Evolutionary conservation across 2,329 filamentous ascomycete genomes (phyloP).

Genomic region (Trichoderma sp.): DNA sequence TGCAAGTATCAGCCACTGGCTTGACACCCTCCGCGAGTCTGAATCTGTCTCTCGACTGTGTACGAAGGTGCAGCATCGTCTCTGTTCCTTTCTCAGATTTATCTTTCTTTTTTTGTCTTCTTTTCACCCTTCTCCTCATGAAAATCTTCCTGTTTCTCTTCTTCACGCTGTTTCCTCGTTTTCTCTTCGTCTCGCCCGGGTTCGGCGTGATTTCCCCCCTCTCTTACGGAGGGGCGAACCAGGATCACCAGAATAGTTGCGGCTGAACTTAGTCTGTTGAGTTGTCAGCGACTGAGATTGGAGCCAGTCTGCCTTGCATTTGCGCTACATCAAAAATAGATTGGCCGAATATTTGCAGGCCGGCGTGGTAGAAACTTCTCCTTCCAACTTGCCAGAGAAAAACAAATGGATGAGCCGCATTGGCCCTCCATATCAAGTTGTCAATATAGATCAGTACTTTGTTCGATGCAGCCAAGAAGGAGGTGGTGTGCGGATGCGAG

Average conservation of each 20-base stretch:
- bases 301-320: constrained; percentile 15
- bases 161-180: too few relatives aligned
- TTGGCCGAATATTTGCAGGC: constrained; percentile 3
- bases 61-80: not conserved
- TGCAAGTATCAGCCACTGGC: not conserved
- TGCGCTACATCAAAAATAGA: constrained; percentile 7
- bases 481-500: not conserved
- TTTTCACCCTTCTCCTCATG: not conserved
- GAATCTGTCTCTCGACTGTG: not conserved
- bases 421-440: not conserved
- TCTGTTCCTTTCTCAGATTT: too few relatives aligned
- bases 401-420: not conserved
- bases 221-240: constrained; percentile 6
- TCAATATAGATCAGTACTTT: not conserved
- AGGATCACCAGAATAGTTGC: constrained; percentile 9
- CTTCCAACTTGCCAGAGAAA: not conserved
- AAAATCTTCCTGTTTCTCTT: not conserved
- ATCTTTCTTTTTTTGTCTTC: not conserved
- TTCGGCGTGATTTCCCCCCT: not conserved
- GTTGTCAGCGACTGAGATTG: constrained; percentile 7
- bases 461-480: not conserved
- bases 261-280: constrained; percentile 22
- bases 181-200: not conserved
- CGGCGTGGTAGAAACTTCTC: not conserved
- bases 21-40: not conserved